Percentiles rank a stretch among this genome's conserved stretches.
These are phyloP conservation scores for Epithele typhae DNA, from an alignment of 768 basidiomycete species.

Conservation along the genomic window DNA sequence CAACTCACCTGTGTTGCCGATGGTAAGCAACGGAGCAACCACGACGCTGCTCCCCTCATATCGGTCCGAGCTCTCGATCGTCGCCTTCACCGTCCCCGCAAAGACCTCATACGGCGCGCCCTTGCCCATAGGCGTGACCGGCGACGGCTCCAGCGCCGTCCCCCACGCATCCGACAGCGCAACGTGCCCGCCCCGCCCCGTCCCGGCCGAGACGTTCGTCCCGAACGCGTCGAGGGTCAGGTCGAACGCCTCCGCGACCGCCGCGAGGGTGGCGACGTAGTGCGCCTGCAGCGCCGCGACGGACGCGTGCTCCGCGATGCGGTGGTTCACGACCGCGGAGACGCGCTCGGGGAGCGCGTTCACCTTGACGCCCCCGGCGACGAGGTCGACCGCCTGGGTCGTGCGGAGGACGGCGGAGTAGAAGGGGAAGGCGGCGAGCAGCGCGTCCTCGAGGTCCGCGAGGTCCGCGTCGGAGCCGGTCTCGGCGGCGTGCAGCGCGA, in stretches of 20 bases:
- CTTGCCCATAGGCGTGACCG: slow-evolving; percentile 41
- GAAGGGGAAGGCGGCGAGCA: slow-evolving; percentile 34
- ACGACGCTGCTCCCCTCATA: slow-evolving; percentile 11
- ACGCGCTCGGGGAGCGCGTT: slow-evolving; percentile 82
- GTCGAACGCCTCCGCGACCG: slow-evolving; percentile 56
- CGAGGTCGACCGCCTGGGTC: slow-evolving; percentile 75
- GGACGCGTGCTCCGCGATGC: slow-evolving; percentile 41
- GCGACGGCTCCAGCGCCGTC: slow-evolving; percentile 60
- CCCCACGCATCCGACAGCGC: slow-evolving; percentile 45
- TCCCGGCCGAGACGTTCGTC: slow-evolving; percentile 28
- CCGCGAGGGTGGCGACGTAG: slow-evolving; percentile 49
- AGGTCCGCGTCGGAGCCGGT: slow-evolving; percentile 47
- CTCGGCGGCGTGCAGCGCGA: slow-evolving; percentile 47
- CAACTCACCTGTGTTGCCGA: slow-evolving; percentile 23
- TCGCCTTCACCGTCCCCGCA: slow-evolving; percentile 28
- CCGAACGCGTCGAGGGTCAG: slow-evolving; percentile 61
- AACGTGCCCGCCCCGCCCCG: slow-evolving; percentile 41
- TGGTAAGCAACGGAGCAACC: slow-evolving; percentile 14
- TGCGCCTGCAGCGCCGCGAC: slow-evolving; percentile 42
- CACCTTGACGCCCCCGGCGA: slow-evolving; percentile 30
- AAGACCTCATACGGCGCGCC: slow-evolving; percentile 28
- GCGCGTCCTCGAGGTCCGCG: slow-evolving; percentile 28
- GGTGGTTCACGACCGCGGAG: slow-evolving; percentile 68
- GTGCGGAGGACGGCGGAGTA: slow-evolving; percentile 49
- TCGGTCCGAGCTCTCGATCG: slow-evolving; percentile 10